Evolutionary conservation across 352 stramenopile genomes (phyloP), one percentile per base, ranked within the genome.

Genomic region (Peronosclerospora sorghi): DNA sequence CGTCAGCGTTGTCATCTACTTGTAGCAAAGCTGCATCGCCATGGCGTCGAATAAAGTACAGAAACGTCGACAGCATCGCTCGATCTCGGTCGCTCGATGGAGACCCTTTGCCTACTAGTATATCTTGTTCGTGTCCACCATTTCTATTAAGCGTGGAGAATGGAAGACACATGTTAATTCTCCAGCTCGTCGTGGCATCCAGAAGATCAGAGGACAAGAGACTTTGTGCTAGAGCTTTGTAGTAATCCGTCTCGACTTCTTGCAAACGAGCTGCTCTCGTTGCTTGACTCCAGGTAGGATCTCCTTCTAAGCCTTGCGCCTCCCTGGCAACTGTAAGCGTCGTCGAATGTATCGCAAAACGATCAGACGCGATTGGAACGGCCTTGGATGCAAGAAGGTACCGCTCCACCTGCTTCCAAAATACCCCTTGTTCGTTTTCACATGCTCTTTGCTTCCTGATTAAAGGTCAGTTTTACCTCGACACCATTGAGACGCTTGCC

Each of bases 181-280:
- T 62, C 47, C 74, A 48, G 23, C 73, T 84, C 35, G 57, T 56
- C 8, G 60, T 71, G 0, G 73, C 68, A 45, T 96, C 83, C 8
- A 90, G 52, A 2, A 97, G 53, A 42, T 91, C 79, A 44, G 96
- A 97, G 20, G 87, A 59, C 5, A 97, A 62, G 68, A 96, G 91
- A 17, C 75, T 68, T 9, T 78, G 74, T 0, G 77, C 86, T 12
- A 83, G 55, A 0, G 66, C 85, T 45, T 81, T 66, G 38, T 79
- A 83, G 58, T 94, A 95, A 27, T 86, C 70, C 0, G 41, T 51
- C 35, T 89, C 86, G 0, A 88, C 59, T 35, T 89, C 70, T 43
- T 89, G 70, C 34, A 87, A 87, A 28, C 81, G 76, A 1, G 77
- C 62, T 4, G 77, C 62, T 26, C 91, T 76, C 59, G 86, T 62